phyloP scores from a whole-genome alignment of 345 rosid genomes.

The Bruguiera sexangula region DNA sequence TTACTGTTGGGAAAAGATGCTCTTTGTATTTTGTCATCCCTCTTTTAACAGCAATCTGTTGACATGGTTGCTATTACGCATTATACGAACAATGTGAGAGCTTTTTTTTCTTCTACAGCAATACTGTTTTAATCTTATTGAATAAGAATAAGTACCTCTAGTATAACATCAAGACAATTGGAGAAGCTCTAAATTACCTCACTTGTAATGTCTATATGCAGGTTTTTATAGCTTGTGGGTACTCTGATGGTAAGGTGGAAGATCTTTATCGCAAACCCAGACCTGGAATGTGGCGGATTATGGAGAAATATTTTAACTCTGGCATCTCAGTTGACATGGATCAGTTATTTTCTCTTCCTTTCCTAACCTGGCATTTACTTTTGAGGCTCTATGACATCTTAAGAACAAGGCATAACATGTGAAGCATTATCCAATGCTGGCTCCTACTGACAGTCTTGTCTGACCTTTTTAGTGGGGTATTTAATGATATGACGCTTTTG shows the following conservation, averaged over 20 bases:
- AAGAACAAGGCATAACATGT: background rate
- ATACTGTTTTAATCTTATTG: background rate
- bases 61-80: background rate
- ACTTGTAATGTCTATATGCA: slow-evolving; percentile 28
- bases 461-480: background rate
- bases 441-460: background rate
- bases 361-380: background rate
- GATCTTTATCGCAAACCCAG: slow-evolving; percentile 85
- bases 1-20: too few species aligned
- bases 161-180: background rate
- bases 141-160: background rate
- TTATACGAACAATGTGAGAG: background rate
- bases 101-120: background rate
- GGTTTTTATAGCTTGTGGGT: slow-evolving; percentile 91
- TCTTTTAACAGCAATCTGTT: background rate
- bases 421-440: background rate
- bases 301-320: slow-evolving; percentile 84
- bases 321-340: slow-evolving; percentile 75
- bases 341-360: slow-evolving; percentile 42
- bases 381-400: background rate
- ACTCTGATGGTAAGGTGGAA: slow-evolving; percentile 45
- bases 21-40: background rate
- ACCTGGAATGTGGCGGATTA: slow-evolving; percentile 85
- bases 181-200: background rate
- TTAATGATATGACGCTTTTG: background rate